phyloP scores from a whole-genome alignment of 306 rosid genomes.

The Clitoria ternatea region DNA sequence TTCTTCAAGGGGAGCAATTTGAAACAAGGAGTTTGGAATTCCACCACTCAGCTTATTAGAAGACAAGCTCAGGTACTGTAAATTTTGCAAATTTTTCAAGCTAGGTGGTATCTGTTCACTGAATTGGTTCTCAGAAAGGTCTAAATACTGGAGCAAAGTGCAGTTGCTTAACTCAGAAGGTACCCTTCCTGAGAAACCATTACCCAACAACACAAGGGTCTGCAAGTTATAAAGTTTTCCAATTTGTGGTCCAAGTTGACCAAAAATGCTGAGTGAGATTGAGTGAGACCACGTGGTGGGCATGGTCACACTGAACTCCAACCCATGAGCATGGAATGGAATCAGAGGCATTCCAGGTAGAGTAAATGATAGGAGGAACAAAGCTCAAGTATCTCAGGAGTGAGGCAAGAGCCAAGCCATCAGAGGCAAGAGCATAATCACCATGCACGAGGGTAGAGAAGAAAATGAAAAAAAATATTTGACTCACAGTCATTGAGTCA shows the following conservation, averaged over 20 bases:
- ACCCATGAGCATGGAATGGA: slow-evolving; percentile 66
- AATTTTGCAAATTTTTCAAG: slow-evolving; percentile 22
- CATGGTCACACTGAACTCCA: slow-evolving; percentile 51
- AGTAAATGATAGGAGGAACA: slow-evolving; percentile 36
- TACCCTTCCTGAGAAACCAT: slow-evolving; percentile 35
- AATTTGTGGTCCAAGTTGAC: slow-evolving; percentile 59
- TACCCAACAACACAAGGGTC: slow-evolving; percentile 29
- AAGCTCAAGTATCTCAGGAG: slow-evolving; percentile 41
- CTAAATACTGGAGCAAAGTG: slow-evolving; percentile 35
- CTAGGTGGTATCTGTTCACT: slow-evolving; percentile 40
- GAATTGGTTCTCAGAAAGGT: slow-evolving; percentile 45
- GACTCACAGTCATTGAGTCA: too few species aligned
- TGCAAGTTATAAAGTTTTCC: slow-evolving; percentile 39
- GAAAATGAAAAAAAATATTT: too few species aligned
- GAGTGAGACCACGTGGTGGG: slow-evolving; percentile 31
- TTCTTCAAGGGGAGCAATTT: slow-evolving; percentile 28
- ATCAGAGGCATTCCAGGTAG: slow-evolving; percentile 57
- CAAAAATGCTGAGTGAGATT: slow-evolving; percentile 46
- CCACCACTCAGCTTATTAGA: slow-evolving; percentile 35
- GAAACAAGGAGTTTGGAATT: slow-evolving; percentile 48
- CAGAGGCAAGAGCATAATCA: too few species aligned
- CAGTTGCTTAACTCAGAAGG: slow-evolving; percentile 49
- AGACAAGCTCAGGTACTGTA: too few species aligned
- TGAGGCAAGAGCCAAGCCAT: slow-evolving; percentile 49
- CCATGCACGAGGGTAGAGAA: too few species aligned